phyloP scores from a whole-genome alignment of 2,329 filamentous ascomycete genomes.

The Aspergillus felis region DNA sequence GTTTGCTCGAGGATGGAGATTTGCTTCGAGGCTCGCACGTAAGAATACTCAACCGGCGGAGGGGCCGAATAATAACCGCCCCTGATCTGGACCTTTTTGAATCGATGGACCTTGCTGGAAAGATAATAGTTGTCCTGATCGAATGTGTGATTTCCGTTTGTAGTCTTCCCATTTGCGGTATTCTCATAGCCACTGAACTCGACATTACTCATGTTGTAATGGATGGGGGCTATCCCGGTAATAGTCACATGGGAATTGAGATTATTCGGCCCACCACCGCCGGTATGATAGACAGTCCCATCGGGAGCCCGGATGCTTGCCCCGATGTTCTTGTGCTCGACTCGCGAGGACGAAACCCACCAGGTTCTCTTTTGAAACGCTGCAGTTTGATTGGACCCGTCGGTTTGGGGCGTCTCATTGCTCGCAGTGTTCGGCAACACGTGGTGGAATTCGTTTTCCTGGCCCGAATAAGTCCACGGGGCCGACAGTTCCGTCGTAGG shows the following conservation, averaged over 20 bases:
- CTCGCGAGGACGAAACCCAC: neutral
- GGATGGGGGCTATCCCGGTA: neutral
- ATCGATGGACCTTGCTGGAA: too few relatives aligned
- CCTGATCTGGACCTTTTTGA: too few relatives aligned
- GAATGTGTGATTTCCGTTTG: rapidly evolving
- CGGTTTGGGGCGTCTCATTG: neutral
- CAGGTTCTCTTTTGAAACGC: neutral
- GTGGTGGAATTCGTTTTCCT: neutral
- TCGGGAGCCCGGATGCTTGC: neutral
- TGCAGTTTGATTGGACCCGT: neutral
- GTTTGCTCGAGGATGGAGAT: too few relatives aligned
- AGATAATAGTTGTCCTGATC: too few relatives aligned
- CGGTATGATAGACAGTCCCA: neutral
- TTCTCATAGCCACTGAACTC: neutral
- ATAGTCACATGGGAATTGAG: neutral
- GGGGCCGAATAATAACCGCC: too few relatives aligned
- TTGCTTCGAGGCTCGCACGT: too few relatives aligned
- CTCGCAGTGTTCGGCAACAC: neutral
- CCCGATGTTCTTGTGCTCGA: neutral
- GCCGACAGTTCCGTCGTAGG: neutral
- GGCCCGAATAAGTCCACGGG: neutral
- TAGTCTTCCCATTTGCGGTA: neutral
- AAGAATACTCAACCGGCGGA: too few relatives aligned
- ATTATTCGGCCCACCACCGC: too few relatives aligned
- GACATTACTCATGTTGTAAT: neutral